Evolutionary conservation across 768 basidiomycete species (phyloP), one percentile per base, ranked within the genome.

Genomic region (Lactifluus piperatus): DNA sequence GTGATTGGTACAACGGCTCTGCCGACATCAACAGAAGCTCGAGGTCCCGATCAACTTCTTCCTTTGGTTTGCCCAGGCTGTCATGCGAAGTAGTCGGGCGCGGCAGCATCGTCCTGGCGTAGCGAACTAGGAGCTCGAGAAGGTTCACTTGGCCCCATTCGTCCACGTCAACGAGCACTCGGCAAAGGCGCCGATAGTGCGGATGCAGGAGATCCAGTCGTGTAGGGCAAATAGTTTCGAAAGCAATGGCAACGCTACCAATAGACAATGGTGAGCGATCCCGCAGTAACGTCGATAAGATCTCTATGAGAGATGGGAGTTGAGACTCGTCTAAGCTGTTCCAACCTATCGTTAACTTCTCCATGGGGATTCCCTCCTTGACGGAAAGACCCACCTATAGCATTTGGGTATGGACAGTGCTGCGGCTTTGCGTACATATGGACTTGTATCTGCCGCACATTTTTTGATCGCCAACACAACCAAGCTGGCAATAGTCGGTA

Each of bases 81-180:
- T 69, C 71, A 4, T 67, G 69, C 9, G 71, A 68, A 20, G 71
- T 64, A 1, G 70, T 71, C 10, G 91, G 86, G 62, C 84, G 76
- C 2, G 82, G 79, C 32, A 97, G 77, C 91, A 95, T 94, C 0
- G 79, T 81, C 51, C 94, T 75, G 3, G 82, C 89, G 68, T 99
- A 99, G 58, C 89, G 76, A 56, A 85, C 72, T 32, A 99, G 77
- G 14, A 98, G 76, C 45, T 85, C 80, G 60, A 95, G 76, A 20
- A 93, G 71, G 47, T 85, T 81, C 6, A 88, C 81, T 71, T 97
- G 97, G 0, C 93, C 94, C 97, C 97, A 99, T 70, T 97, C 95
- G 66, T 99, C 97, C 4, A 87, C 85, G 66, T 99, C 94, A 34
- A 92, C 79, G 2, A 98, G 74, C n/a, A 88, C 75, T 44, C 79